These are phyloP conservation scores for Oenanthe javanica DNA, from an alignment of 140 eudicot genomes.

Conservation along the genomic window DNA sequence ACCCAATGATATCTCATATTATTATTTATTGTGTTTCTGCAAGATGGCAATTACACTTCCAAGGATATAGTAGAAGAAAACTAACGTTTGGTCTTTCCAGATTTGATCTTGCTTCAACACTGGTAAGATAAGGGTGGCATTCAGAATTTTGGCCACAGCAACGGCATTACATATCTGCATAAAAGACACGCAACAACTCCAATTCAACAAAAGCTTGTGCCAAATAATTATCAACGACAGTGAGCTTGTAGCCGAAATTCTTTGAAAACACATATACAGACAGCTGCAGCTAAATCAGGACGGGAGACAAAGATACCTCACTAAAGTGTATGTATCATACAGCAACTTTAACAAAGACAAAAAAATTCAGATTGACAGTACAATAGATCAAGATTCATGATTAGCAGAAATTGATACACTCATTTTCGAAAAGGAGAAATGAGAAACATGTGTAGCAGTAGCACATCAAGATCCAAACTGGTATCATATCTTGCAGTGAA, in stretches of 20 bases:
- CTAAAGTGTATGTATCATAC: neutral
- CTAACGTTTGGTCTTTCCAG: constrained; percentile 99
- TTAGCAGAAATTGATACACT: neutral
- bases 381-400: neutral
- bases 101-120: constrained; percentile 96
- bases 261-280: neutral
- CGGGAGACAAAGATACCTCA: neutral
- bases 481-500: neutral
- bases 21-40: neutral
- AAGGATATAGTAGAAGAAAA: constrained; percentile 13
- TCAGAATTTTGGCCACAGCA: constrained; percentile 93
- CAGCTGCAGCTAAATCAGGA: neutral
- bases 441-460: neutral
- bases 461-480: neutral
- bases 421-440: neutral
- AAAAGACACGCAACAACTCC: constrained; percentile 8
- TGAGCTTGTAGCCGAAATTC: neutral
- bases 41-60: neutral
- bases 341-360: neutral
- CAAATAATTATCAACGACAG: neutral
- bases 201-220: constrained; percentile 12
- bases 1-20: neutral
- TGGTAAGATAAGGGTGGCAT: constrained; percentile 88
- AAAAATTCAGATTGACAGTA: neutral
- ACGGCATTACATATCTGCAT: constrained; percentile 95